These are phyloP conservation scores for Ogataea naganishii DNA, from an alignment of 805 yeast genomes.

Conservation along the genomic window DNA sequence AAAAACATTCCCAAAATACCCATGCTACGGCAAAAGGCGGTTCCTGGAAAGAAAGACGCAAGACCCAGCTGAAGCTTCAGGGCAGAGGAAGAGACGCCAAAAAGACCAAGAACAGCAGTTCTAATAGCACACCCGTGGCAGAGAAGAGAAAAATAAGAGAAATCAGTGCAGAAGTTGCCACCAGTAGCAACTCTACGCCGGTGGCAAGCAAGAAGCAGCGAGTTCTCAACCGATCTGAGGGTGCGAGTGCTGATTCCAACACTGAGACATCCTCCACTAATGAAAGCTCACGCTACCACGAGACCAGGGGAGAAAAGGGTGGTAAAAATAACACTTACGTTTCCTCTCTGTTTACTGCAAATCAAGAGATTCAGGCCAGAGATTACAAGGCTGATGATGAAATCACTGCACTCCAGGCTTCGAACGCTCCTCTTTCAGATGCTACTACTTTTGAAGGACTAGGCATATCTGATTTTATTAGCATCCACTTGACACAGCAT, in stretches of 20 bases:
- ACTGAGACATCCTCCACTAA: too few relatives aligned
- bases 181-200: too few relatives aligned
- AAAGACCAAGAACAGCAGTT: slow-evolving; percentile 9
- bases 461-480: slow-evolving; percentile 50
- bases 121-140: slow-evolving; percentile 6
- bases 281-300: too few relatives aligned
- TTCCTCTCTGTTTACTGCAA: slow-evolving; percentile 76
- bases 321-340: slow-evolving; percentile 61
- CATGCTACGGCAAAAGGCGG: slow-evolving; percentile 54
- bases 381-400: slow-evolving; percentile 25
- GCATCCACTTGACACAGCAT: slow-evolving; percentile 45
- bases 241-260: too few relatives aligned
- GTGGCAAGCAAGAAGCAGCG: too few relatives aligned
- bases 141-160: slow-evolving; percentile 2
- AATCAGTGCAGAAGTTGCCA: too few relatives aligned
- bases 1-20: slow-evolving; percentile 7
- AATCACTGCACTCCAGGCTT: slow-evolving; percentile 24
- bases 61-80: slow-evolving; percentile 39
- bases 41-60: slow-evolving; percentile 74
- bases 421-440: slow-evolving; percentile 82
- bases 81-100: slow-evolving; percentile 29
- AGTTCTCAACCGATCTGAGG: too few relatives aligned
- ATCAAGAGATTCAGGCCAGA: slow-evolving; percentile 40
- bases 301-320: slow-evolving; percentile 42
- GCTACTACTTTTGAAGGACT: slow-evolving; percentile 62